These are phyloP conservation scores for Royoungia palumana DNA, from an alignment of 768 basidiomycete species.

Conservation along the genomic window DNA sequence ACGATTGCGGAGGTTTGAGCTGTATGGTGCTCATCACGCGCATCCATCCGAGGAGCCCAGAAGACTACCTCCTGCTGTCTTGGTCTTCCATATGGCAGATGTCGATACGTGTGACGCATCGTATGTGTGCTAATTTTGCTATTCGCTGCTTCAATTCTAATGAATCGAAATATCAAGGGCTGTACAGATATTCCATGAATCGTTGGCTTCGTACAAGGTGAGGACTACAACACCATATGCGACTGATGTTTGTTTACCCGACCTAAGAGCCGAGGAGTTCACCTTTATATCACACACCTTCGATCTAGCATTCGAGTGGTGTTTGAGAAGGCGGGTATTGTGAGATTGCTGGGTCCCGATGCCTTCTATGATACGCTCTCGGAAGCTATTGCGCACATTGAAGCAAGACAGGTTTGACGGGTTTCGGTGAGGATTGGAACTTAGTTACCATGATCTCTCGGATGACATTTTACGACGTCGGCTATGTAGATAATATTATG, in stretches of 20 bases:
- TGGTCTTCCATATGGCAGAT: conserved; percentile 94
- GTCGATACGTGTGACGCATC: conserved; percentile 90
- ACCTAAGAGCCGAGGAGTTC: conserved; percentile 41
- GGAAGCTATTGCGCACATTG: conserved; percentile 39
- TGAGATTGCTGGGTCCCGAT: conserved; percentile 40
- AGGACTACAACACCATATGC: background rate
- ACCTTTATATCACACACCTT: conserved; percentile 46
- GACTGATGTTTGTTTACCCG: no score
- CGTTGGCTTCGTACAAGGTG: conserved; percentile 76
- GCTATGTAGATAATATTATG: no score
- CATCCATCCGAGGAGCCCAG: conserved; percentile 90
- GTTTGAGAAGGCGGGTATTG: conserved; percentile 46
- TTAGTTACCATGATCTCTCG: no score
- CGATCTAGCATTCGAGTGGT: conserved; percentile 33
- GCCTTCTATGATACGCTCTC: conserved; percentile 44
- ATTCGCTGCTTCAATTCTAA: conserved; percentile 2
- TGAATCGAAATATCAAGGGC: conserved; percentile 46
- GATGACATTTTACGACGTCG: no score
- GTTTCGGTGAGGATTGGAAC: background rate
- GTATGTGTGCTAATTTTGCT: conserved; percentile 43
- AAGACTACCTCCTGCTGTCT: conserved; percentile 64
- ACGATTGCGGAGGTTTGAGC: conserved; percentile 77
- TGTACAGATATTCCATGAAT: conserved; percentile 77
- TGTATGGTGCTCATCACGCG: conserved; percentile 74
- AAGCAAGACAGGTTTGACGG: conserved; percentile 20